These are phyloP conservation scores for Mucor indicus DNA, from an alignment of 371 early-diverging fungal genomes.

Conservation along the genomic window DNA sequence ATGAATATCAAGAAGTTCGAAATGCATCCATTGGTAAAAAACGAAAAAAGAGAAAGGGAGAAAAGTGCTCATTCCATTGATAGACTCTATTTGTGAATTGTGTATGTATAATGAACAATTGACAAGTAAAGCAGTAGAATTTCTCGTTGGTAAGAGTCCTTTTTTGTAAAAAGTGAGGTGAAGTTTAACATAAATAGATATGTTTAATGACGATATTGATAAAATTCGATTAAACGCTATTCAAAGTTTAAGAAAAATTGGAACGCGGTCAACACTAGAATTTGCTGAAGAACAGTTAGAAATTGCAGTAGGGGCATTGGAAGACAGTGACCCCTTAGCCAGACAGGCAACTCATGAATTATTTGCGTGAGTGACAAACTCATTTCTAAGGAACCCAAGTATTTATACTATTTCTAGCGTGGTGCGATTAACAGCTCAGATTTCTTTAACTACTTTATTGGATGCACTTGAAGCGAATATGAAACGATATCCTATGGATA, in stretches of 20 bases:
- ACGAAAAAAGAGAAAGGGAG: not conserved
- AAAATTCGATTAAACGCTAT: slow-evolving; percentile 80
- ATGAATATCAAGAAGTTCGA: slow-evolving; percentile 86
- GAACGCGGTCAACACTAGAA: slow-evolving; percentile 48
- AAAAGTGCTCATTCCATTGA: too few relatives aligned
- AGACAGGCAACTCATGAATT: slow-evolving; percentile 70
- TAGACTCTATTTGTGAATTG: slow-evolving; percentile 79
- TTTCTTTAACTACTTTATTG: slow-evolving; percentile 43
- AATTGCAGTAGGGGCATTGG: slow-evolving; percentile 70
- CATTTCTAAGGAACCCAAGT: not conserved
- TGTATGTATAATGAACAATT: slow-evolving; percentile 63
- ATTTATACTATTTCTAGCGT: slow-evolving; percentile 23
- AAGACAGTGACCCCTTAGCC: slow-evolving; percentile 67
- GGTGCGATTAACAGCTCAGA: slow-evolving; percentile 34
- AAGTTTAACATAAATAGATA: slow-evolving; percentile 50
- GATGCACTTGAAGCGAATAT: slow-evolving; percentile 57
- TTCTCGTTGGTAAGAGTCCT: slow-evolving; percentile 62
- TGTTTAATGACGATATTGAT: slow-evolving; percentile 92
- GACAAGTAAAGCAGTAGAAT: slow-evolving; percentile 65
- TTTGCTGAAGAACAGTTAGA: slow-evolving; percentile 76
- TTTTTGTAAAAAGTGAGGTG: not conserved
- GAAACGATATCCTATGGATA: slow-evolving; percentile 66
- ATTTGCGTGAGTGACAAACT: slow-evolving; percentile 44
- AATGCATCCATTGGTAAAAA: slow-evolving; percentile 74
- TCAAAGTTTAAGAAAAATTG: slow-evolving; percentile 70